These are phyloP conservation scores for Singerocomus inundabilis DNA, from an alignment of 1,284 basidiomycete genomes.

Conservation along the genomic window DNA sequence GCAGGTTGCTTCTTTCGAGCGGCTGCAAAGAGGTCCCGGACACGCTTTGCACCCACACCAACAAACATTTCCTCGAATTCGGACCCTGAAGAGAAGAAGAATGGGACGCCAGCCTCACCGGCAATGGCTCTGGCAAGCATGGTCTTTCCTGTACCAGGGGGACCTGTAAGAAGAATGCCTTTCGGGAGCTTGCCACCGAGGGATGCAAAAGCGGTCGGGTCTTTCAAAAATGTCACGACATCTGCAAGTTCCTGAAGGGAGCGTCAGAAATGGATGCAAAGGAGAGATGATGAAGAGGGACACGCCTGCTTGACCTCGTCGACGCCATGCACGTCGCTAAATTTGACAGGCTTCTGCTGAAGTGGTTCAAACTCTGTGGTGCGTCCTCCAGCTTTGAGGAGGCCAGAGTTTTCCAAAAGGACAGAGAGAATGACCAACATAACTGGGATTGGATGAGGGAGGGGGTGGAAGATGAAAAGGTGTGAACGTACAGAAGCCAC, in stretches of 20 bases:
- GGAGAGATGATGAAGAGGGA: background rate
- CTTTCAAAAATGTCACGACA: constrained; percentile 89
- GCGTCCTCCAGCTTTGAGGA: constrained; percentile 83
- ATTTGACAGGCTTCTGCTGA: constrained; percentile 80
- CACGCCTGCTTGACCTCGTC: constrained; percentile 88
- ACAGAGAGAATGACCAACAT: constrained; percentile 83
- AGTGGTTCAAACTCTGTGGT: constrained; percentile 75
- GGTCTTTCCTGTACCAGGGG: constrained; percentile 95
- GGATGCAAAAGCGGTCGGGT: constrained; percentile 84
- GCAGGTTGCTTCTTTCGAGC: constrained; percentile 94
- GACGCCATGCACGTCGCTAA: constrained; percentile 91
- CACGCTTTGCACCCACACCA: constrained; percentile 93
- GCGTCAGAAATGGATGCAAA: background rate
- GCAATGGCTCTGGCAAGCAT: constrained; percentile 95
- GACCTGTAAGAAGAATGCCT: constrained; percentile 86
- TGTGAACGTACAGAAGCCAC: constrained; percentile 50
- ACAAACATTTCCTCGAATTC: constrained; percentile 99
- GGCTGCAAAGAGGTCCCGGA: constrained; percentile 93
- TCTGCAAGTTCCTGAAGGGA: constrained; percentile 80
- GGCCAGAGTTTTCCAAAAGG: constrained; percentile 87
- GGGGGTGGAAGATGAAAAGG: background rate
- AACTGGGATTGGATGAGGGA: constrained; percentile 42
- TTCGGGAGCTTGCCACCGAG: constrained; percentile 92
- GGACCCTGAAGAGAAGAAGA: constrained; percentile 87
- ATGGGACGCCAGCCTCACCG: constrained; percentile 94